These are phyloP conservation scores for Quercus engelmannii DNA, from an alignment of 306 rosid genomes.

Conservation along the genomic window DNA sequence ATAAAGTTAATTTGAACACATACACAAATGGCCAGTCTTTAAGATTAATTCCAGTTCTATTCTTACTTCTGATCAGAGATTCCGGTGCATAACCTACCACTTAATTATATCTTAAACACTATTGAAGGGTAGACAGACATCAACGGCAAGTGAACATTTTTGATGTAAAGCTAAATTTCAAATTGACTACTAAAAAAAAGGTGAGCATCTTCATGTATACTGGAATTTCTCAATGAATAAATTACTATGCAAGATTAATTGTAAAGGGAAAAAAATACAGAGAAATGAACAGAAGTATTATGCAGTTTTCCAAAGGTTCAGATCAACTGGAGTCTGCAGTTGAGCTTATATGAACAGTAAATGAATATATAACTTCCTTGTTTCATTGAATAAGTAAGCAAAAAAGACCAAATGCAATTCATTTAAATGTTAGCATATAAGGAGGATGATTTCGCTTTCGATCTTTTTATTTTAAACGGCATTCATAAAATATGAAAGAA, in stretches of 20 bases:
- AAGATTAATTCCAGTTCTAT: not conserved
- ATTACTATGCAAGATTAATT: not conserved
- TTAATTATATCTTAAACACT: not conserved
- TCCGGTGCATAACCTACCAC: not conserved
- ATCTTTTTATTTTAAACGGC: too few species aligned
- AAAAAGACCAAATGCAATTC: not conserved
- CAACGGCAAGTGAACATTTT: not conserved
- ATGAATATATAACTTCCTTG: not conserved
- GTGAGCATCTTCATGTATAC: not conserved
- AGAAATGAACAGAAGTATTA: not conserved
- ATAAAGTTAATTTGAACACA: not conserved
- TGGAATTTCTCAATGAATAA: not conserved
- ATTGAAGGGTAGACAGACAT: not conserved
- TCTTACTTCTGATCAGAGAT: not conserved
- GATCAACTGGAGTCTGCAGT: not conserved
- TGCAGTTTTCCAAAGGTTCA: not conserved
- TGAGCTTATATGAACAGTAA: not conserved
- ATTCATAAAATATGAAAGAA: too few species aligned
- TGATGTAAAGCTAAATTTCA: not conserved
- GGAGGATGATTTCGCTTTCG: too few species aligned
- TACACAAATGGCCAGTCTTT: not conserved
- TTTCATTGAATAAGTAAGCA: not conserved
- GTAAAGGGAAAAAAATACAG: not conserved
- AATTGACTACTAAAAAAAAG: not conserved
- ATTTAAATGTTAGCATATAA: not conserved